Conservation (phyloP, 108 stramenopile genomes). For the Schizochytrium sp. region DNA sequence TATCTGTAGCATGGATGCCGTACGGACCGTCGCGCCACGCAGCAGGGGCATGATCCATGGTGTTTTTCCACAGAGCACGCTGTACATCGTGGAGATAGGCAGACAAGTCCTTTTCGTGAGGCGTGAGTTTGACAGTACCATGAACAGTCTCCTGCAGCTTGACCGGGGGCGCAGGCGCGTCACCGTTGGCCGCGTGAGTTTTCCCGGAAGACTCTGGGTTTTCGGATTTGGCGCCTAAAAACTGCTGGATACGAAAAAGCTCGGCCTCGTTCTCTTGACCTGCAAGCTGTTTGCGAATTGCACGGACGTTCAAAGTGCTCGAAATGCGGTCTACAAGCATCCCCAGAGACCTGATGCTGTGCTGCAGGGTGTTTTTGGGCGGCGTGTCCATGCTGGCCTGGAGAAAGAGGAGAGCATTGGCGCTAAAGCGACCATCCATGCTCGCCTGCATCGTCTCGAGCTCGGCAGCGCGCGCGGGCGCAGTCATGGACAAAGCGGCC, state of each 20-base stretch:
- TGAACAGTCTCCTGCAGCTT: neutral
- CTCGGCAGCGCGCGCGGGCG: neutral
- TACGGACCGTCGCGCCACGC: neutral
- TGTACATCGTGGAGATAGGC: neutral
- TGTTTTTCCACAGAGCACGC: neutral
- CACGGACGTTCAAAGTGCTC: neutral
- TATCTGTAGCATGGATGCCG: neutral
- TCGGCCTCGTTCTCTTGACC: neutral
- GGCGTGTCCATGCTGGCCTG: neutral
- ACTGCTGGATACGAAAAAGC: neutral
- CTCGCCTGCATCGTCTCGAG: neutral
- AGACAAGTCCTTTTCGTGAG: neutral
- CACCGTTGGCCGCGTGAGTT: too few species aligned
- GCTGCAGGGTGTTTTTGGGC: neutral
- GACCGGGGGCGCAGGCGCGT: neutral
- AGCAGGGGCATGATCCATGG: neutral
- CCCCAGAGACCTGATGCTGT: neutral
- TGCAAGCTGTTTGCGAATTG: neutral
- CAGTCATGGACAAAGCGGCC: neutral
- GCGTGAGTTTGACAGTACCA: neutral
- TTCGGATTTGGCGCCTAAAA: neutral
- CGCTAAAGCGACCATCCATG: neutral
- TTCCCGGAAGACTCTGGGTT: too few species aligned
- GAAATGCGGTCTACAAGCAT: neutral
- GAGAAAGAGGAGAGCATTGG: neutral